Percentiles rank a stretch among this genome's conserved stretches.
These are phyloP conservation scores for Penicillium occitanis DNA, from an alignment of 2,329 filamentous ascomycete species.

Conservation along the genomic window DNA sequence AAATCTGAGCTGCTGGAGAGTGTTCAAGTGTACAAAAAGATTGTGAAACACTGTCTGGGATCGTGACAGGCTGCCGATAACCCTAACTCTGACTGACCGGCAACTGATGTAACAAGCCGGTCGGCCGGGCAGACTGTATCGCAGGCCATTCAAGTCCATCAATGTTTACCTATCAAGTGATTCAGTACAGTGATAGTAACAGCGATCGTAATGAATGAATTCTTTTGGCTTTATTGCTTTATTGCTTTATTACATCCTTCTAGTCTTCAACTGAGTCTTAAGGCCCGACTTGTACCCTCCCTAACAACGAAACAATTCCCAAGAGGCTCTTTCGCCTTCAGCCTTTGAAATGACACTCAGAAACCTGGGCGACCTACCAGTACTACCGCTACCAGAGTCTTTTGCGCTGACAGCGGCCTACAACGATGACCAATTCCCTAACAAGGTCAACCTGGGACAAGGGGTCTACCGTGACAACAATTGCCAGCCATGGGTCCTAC, in stretches of 20 bases:
- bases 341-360: conserved; percentile 11
- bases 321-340: conserved; percentile 3
- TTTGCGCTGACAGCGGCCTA: conserved; percentile 31
- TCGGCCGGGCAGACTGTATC: neutral
- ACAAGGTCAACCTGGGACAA: conserved; percentile 43
- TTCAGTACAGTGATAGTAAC: neutral
- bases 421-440: conserved; percentile 26
- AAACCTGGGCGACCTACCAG: conserved; percentile 10
- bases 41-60: conserved; percentile 13
- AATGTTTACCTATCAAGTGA: neutral
- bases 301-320: conserved; percentile 11
- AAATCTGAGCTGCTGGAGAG: conserved; percentile 41
- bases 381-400: conserved; percentile 15
- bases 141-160: conserved; percentile 7
- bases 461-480: conserved; percentile 45
- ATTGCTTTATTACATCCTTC: conserved; percentile 1
- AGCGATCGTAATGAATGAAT: conserved; percentile 6
- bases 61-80: neutral
- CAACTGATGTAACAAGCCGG: conserved; percentile 9
- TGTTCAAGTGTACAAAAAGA: conserved; percentile 39
- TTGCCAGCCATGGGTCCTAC: conserved; percentile 40
- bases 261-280: conserved; percentile 11
- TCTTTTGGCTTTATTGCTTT: neutral
- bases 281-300: neutral
- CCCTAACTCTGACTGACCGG: neutral